phyloP scores from a whole-genome alignment of 177 flowering plant species.

The Vitis hybrid region DNA sequence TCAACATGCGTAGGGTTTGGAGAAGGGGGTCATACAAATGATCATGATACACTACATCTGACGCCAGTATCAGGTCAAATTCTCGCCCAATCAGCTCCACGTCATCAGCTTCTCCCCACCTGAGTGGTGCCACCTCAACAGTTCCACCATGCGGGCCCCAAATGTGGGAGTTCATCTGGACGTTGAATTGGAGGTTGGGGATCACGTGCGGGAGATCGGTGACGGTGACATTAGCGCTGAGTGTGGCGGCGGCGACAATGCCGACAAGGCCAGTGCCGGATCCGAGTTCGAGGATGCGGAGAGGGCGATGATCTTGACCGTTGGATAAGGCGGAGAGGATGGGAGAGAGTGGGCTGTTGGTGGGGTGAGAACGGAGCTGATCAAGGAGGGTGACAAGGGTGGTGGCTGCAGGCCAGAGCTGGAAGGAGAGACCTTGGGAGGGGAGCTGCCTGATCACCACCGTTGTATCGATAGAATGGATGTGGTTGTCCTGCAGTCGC shows the following conservation, averaged over 20 bases:
- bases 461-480: slow-evolving; percentile 47
- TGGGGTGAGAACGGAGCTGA: slow-evolving; percentile 26
- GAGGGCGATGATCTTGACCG: slow-evolving; percentile 16
- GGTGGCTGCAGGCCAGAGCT: slow-evolving; percentile 97
- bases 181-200: slow-evolving; percentile 70
- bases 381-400: slow-evolving; percentile 76
- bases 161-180: slow-evolving; percentile 40
- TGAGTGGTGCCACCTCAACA: slow-evolving; percentile 50
- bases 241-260: slow-evolving; percentile 71
- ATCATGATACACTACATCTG: slow-evolving; percentile 90
- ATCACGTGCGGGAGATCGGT: slow-evolving; percentile 88
- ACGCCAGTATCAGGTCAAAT: slow-evolving; percentile 63
- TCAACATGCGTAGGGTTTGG: slow-evolving; percentile 49
- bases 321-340: slow-evolving; percentile 16
- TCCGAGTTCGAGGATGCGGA: slow-evolving; percentile 83
- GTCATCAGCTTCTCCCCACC: slow-evolving; percentile 74
- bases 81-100: slow-evolving; percentile 48
- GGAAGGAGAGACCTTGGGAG: slow-evolving; percentile 82
- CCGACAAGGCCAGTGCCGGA: slow-evolving; percentile 96
- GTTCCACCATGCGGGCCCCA: slow-evolving; percentile 39
- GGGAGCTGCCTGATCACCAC: slow-evolving; percentile 66
- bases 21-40: slow-evolving; percentile 77
- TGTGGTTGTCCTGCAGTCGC: slow-evolving; percentile 32
- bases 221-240: slow-evolving; percentile 64
- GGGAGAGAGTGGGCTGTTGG: slow-evolving; percentile 33